phyloP scores from a whole-genome alignment of 1,284 basidiomycete species.

The Agaricales sp. region DNA sequence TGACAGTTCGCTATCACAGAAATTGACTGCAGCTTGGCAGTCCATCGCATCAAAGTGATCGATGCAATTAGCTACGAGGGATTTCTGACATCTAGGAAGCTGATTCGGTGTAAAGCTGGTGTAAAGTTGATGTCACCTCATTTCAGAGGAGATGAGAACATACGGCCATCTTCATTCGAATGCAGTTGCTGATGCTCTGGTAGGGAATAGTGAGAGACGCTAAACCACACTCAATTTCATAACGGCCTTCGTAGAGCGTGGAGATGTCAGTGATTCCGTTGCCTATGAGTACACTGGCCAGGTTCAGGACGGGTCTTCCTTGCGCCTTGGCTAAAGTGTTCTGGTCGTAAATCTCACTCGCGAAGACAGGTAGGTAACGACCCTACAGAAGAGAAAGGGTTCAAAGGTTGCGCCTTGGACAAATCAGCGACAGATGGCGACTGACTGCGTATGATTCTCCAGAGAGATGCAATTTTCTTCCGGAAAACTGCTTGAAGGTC shows the following conservation, averaged over 20 bases:
- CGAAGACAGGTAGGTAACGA: slow-evolving; percentile 75
- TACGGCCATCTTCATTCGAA: slow-evolving; percentile 51
- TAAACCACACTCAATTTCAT: slow-evolving; percentile 52
- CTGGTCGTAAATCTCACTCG: slow-evolving; percentile 68
- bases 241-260: slow-evolving; percentile 52
- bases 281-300: slow-evolving; percentile 53
- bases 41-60: neutral
- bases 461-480: slow-evolving; percentile 54
- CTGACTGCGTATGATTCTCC: slow-evolving; percentile 61
- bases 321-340: slow-evolving; percentile 45
- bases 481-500: slow-evolving; percentile 57
- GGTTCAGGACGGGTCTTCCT: slow-evolving; percentile 56
- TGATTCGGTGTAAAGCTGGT: neutral
- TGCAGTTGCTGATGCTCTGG: slow-evolving; percentile 45
- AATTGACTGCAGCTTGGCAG: neutral
- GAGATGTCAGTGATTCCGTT: slow-evolving; percentile 57
- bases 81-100: neutral
- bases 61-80: neutral
- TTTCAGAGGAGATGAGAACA: slow-evolving; percentile 11
- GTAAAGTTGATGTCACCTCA: neutral
- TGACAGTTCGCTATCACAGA: slow-evolving; percentile 10
- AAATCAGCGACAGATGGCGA: slow-evolving; percentile 3
- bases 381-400: slow-evolving; percentile 30
- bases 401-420: neutral
- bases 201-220: slow-evolving; percentile 45